Evolutionary conservation across 805 yeast genomes (phyloP), one percentile per base, ranked within the genome.

Genomic region (Dipodascopsis tothii): DNA sequence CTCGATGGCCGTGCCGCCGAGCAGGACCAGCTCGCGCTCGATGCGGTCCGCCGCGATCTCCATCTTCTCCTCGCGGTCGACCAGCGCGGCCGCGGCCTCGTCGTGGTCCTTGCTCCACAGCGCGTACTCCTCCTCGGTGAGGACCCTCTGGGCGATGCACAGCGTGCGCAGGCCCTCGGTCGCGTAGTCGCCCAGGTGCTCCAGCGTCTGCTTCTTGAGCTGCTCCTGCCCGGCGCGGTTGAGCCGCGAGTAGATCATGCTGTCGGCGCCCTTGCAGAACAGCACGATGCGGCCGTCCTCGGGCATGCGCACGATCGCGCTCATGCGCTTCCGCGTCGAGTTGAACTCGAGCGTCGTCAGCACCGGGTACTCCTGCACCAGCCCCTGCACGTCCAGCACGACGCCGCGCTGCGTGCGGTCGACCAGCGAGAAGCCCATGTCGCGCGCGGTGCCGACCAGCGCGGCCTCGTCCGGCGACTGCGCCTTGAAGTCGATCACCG

Each of bases 401-500:
- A 78, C 65, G 2, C 71, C 66, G 33, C 69, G 69, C 58, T 81
- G 69, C 18, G 70, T 69, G 35, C 78, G 68, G 35, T 73, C 81
- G 19, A 71, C 62, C 58, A 81, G 74, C 0, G 74, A 78, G 52
- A 78, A 71, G 6, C 94, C 94, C 23, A 82, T 54, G 58, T 81
- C 90, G 40, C 84, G 67, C 1, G 90, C 90, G 37, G 75, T 80
- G 1, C 81, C 69, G n/a, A 84, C 90, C 42, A 83, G 68, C 0
- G 92, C 88, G 34, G 81, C 77, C 60, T 83, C 94, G 65, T 83
- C 94, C 0, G 94, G 94, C 5, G 87, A 80, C 58, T 83, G 88
- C 1, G 90, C 88, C 55, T 81, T 80, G 64, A 76, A 80, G 22
- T 70, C 69, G 34, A 77, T 60, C 27, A 62, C 57, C 5, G 59